Evolutionary conservation across 2,329 filamentous ascomycete species (phyloP).

Genomic region (Fusarium brachygibbosum): DNA sequence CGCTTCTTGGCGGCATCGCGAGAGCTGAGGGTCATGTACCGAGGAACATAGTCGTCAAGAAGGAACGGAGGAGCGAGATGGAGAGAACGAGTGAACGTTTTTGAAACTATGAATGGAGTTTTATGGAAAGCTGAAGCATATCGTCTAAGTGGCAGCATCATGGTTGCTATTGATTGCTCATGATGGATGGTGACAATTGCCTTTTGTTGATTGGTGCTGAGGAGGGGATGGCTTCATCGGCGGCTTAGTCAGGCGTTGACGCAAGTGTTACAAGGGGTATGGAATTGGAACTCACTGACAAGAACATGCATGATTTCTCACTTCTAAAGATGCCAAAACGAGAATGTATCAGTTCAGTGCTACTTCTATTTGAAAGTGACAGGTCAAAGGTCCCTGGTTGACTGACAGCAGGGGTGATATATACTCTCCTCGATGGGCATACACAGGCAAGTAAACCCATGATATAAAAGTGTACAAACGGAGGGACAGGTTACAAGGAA

Average conservation of each 20-base stretch:
- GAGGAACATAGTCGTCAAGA: conserved; percentile 79
- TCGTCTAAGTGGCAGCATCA: conserved; percentile 33
- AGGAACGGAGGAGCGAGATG: conserved; percentile 76
- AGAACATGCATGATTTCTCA: neutral
- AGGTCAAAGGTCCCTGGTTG: no score
- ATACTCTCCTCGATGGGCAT: no score
- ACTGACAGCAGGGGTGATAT: neutral
- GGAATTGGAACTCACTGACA: neutral
- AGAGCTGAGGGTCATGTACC: conserved; percentile 77
- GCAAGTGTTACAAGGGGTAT: neutral
- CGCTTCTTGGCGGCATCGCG: conserved; percentile 80
- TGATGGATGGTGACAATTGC: conserved; percentile 43
- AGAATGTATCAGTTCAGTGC: neutral
- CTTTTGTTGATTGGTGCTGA: conserved; percentile 44
- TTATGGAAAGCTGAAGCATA: conserved; percentile 1
- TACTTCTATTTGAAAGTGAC: neutral
- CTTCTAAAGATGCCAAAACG: neutral
- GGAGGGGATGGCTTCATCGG: conserved; percentile 1
- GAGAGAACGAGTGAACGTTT: conserved; percentile 50
- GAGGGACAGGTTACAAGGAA: no score
- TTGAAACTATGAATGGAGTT: conserved; percentile 1
- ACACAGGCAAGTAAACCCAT: no score
- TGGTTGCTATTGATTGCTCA: conserved; percentile 25
- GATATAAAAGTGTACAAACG: no score
- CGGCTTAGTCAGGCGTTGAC: conserved; percentile 29